Base-by-base conservation (phyloP, 805 yeast genomes). In the Candida sonorensis region DNA sequence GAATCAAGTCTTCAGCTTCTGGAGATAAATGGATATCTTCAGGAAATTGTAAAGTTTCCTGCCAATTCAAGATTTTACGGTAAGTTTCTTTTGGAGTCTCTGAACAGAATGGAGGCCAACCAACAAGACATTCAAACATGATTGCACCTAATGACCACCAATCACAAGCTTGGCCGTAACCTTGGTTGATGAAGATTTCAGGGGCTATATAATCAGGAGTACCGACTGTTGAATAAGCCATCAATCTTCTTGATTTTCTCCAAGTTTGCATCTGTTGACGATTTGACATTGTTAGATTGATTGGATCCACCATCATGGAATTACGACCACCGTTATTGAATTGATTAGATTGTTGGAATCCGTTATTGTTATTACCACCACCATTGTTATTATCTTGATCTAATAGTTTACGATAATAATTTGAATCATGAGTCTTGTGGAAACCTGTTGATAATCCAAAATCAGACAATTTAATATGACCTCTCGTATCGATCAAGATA, bases 91-190 rank as follows among this genome's bases (percentile, higher is more conserved):
- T 94, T 9, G 95, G 95, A 9, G 94, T 83, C 50, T 87, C 96
- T 0, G 92, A 79, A 62, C 96, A 87, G 58, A 87, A 87, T 29
- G 97, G 97, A 17, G 97, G 96, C 95, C 95, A 87, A 20, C 97
- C 97, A 38, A 87, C 83, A 40, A 87, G 64, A 63, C 97, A 87
- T 67, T 87, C 97, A 59, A 81, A 87, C 97, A 87, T 88, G 52
- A 87, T 87, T 1, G 95, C 95, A 19, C 97, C 97, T 27, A 87
- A 61, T 7, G 94, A 82, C 97, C 97, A 87, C 97, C 97, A 87
- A 58, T 87, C 97, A 61, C 97, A 87, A 53, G 87, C 95, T 61
- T 86, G 95, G 10, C 96, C 95, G 58, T 87, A 87, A 5, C 97
- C 97, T 62, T 87, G 92, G 48, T 86, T 86, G 29, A 85, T 67